Evolutionary conservation across 495 filamentous ascomycete species (phyloP).

Genomic region (Neurospora tetrasperma): DNA sequence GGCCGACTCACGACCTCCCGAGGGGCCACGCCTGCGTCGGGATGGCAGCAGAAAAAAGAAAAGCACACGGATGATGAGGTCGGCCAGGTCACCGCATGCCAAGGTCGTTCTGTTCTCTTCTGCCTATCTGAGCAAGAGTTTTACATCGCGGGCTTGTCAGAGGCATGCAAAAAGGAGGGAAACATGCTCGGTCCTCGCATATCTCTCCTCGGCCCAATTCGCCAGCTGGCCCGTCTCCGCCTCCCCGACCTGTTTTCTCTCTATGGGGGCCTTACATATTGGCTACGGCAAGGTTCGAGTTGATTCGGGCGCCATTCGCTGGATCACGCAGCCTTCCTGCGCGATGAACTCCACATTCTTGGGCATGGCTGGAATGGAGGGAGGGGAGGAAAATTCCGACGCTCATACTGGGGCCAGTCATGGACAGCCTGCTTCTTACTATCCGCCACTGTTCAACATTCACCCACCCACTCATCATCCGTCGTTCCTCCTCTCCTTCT

Average conservation of each 20-base stretch:
- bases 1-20: background rate
- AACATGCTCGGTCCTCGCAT: background rate
- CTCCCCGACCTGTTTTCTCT: background rate
- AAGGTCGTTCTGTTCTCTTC: background rate
- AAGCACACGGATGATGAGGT: background rate
- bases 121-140: background rate
- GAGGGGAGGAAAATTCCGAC: background rate
- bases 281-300: background rate
- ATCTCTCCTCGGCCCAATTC: background rate
- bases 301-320: background rate
- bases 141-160: background rate
- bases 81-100: background rate
- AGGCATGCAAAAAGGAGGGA: conserved; percentile 1
- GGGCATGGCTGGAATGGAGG: background rate
- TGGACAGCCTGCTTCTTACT: background rate
- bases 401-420: background rate
- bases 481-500: background rate
- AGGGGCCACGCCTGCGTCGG: background rate
- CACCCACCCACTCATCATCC: background rate
- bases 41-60: background rate
- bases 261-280: background rate
- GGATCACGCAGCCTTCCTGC: background rate
- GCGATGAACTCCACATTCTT: background rate
- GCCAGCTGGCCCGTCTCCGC: background rate
- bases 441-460: background rate